Evolutionary conservation across 2,329 filamentous ascomycete species (phyloP), one percentile per base, ranked within the genome.

Genomic region (Hymenoscyphus occultus): DNA sequence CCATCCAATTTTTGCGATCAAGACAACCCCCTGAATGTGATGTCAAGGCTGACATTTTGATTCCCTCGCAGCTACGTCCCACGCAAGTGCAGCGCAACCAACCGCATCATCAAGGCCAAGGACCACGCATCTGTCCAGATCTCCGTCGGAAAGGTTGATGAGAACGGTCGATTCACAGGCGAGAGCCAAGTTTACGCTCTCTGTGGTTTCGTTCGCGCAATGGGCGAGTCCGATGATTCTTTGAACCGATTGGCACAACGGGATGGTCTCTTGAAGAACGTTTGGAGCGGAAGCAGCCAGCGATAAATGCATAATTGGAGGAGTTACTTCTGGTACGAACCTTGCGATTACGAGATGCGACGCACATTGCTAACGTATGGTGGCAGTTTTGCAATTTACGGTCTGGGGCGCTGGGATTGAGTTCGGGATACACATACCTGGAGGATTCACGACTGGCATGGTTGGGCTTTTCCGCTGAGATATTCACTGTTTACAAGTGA

Each of bases 61-160:
- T 54, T 54, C 48, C 68, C 65, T 66, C 72, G 71, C 79, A 96
- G 92, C 81, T 96, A 96, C 89, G 91, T 97, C 86, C 93, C 93
- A 81, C 92, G 94, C 87, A 98, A 97, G 87, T 98, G 94, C 91
- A 92, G 88, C 82, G 93, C 93, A 77, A 97, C 94, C 82, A 96
- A 96, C 92, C 92, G 95, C 84, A 97, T 98, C 87, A 98, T 99
- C 90, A 97, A 97, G 87, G 93, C 95, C 86, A 97, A 98, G 86
- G 95, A 99, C 85, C 95, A 99, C 88, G 94, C 92, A 77, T 96
- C 92, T 71, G 95, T 98, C 76, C 95, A 99, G 84, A 92, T 99
- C 82, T 92, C 90, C 76, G 86, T 99, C 80, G 94, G 90, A 82
- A 98, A 97, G 86, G 95, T 99, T 77, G 94, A 98, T 82, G 95